Conservation (phyloP, 176 grass and related monocot species). For the bread wheat (Triticum aestivum) region DNA sequence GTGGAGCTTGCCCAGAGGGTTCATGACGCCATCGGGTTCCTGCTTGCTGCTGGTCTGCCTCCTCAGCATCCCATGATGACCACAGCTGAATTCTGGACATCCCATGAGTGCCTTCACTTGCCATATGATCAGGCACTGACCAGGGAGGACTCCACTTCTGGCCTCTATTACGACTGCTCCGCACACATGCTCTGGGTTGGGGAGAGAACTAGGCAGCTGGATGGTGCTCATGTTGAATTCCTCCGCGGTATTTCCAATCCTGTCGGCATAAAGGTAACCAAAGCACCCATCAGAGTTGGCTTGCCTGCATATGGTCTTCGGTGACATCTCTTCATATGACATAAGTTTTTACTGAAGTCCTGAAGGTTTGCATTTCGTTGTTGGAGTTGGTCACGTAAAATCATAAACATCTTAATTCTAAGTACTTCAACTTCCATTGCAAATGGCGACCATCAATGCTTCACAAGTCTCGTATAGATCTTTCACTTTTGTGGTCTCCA, state of each 20-base stretch:
- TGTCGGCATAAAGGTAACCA: constrained; percentile 53
- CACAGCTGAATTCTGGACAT: constrained; percentile 63
- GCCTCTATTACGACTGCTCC: constrained; percentile 46
- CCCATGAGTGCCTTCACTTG: constrained; percentile 61
- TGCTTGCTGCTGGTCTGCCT: constrained; percentile 45
- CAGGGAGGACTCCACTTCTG: constrained; percentile 43
- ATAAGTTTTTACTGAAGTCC: background rate
- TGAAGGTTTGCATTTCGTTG: background rate
- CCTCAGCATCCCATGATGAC: constrained; percentile 49
- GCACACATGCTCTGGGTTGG: constrained; percentile 64
- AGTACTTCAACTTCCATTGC: background rate
- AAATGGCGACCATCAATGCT: background rate
- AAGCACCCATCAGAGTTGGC: background rate
- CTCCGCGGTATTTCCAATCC: constrained; percentile 61
- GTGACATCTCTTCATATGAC: background rate
- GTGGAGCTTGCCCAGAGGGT: constrained; percentile 42
- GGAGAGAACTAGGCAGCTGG: constrained; percentile 60
- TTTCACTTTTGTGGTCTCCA: background rate
- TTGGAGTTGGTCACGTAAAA: background rate
- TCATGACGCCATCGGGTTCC: constrained; percentile 48
- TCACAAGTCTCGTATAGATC: background rate
- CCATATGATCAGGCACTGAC: constrained; percentile 64
- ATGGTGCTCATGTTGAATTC: constrained; percentile 67
- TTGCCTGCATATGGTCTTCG: background rate
- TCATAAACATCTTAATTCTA: background rate